These are phyloP conservation scores for Earliella scabrosa DNA, from an alignment of 1,284 basidiomycete species.

Conservation along the genomic window DNA sequence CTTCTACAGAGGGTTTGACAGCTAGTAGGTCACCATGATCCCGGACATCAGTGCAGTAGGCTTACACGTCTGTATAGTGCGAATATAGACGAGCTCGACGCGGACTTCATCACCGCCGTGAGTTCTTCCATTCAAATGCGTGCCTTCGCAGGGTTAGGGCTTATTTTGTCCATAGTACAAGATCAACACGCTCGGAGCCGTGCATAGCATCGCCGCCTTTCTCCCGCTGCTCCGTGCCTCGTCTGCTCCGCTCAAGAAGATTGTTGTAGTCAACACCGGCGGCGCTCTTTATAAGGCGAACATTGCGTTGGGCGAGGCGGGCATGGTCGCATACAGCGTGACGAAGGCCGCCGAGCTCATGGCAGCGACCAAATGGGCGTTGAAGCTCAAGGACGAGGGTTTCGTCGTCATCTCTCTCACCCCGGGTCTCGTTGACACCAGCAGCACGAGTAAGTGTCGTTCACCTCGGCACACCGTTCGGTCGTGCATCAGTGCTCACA, in stretches of 20 bases:
- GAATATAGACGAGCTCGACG: conserved; percentile 21
- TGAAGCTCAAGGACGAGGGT: conserved; percentile 38
- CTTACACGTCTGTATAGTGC: too few species aligned
- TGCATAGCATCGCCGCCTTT: conserved; percentile 42
- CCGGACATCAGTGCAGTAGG: too few species aligned
- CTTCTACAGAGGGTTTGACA: neutral
- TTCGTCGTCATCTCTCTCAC: conserved; percentile 40
- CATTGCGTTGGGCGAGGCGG: conserved; percentile 11
- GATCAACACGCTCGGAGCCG: conserved; percentile 42
- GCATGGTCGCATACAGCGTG: conserved; percentile 35
- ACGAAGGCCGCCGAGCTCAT: conserved; percentile 44
- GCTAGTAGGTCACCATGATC: conserved; percentile 14
- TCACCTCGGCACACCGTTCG: too few species aligned
- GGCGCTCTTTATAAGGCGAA: conserved; percentile 36
- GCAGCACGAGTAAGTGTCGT: too few species aligned
- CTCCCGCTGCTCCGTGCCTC: conserved; percentile 42
- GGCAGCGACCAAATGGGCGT: conserved; percentile 43
- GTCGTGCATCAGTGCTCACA: too few species aligned
- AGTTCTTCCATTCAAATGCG: neutral
- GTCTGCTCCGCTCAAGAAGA: conserved; percentile 35
- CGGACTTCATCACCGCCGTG: conserved; percentile 17
- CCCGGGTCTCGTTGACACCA: conserved; percentile 42
- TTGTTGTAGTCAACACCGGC: conserved; percentile 39
- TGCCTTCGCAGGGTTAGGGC: too few species aligned
- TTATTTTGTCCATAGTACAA: conserved; percentile 27